Evolutionary conservation across 108 stramenopile species (phyloP).

Genomic region (Aurantiochytrium sp.): DNA sequence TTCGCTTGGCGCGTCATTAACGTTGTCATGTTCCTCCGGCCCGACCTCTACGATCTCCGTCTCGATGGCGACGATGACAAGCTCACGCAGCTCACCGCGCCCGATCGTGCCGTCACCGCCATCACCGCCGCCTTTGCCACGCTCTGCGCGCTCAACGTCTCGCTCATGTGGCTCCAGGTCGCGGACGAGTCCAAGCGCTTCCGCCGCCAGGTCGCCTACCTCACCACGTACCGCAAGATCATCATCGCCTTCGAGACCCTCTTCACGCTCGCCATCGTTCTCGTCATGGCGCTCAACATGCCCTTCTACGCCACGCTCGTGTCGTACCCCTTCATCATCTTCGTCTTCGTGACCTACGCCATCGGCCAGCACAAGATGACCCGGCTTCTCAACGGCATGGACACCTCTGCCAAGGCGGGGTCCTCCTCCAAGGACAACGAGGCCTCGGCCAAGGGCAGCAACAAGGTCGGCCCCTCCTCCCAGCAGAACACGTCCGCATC

Average conservation of each 20-base stretch:
- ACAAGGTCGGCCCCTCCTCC: background rate
- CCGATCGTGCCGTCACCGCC: background rate
- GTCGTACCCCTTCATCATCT: background rate
- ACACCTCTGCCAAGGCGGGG: too few relatives aligned
- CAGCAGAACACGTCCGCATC: too few relatives aligned
- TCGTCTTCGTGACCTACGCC: background rate
- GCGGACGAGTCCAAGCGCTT: background rate
- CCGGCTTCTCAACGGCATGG: background rate
- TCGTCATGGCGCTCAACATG: slow-evolving; percentile 1
- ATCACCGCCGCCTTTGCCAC: background rate
- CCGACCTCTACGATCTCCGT: background rate
- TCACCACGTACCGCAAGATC: background rate
- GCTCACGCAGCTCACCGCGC: background rate
- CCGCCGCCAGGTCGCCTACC: background rate
- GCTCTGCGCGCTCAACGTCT: background rate
- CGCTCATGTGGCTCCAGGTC: slow-evolving; percentile 6
- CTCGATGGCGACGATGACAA: background rate
- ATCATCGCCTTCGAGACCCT: background rate
- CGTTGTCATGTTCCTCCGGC: background rate
- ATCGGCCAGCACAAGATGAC: slow-evolving; percentile 28
- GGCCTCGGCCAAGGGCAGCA: background rate
- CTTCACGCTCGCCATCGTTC: background rate
- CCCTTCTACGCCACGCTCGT: background rate
- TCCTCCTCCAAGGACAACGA: too few relatives aligned
- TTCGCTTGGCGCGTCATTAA: background rate